phyloP scores from a whole-genome alignment of 106 monocot species.

The Dactylorhiza incarnata region DNA sequence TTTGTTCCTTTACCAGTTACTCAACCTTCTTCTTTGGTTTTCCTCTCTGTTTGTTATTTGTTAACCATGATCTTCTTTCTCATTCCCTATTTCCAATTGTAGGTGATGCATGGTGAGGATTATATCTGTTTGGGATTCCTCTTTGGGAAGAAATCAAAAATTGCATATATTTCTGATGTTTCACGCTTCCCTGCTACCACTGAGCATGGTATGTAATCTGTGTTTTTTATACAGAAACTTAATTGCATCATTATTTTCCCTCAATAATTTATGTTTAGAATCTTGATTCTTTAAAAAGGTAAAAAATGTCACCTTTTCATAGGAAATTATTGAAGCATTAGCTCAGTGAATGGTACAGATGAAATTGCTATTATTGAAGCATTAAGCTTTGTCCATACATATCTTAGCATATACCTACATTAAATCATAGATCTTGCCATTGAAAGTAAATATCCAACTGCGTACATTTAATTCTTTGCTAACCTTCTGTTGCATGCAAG shows the following conservation, averaged over 20 bases:
- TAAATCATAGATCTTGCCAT: too few relatives aligned
- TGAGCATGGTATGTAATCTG: conserved; percentile 51
- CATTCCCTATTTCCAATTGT: conserved; percentile 5
- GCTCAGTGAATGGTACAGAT: background rate
- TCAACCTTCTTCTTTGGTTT: conserved; percentile 13
- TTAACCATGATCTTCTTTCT: conserved; percentile 4
- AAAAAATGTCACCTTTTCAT: background rate
- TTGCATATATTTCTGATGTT: conserved; percentile 96
- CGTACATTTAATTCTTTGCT: too few relatives aligned
- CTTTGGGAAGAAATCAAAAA: conserved; percentile 71
- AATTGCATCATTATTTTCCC: background rate
- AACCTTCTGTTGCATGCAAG: too few relatives aligned
- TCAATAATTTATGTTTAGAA: background rate
- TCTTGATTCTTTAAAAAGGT: background rate
- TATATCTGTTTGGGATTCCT: conserved; percentile 81
- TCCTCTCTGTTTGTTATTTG: background rate
- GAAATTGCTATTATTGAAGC: background rate
- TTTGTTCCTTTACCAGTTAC: conserved; percentile 92
- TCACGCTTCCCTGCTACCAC: conserved; percentile 77
- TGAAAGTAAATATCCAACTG: too few relatives aligned
- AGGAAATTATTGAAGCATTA: background rate
- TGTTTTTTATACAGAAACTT: background rate
- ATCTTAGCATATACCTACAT: too few relatives aligned
- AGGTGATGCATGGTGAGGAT: conserved; percentile 99
- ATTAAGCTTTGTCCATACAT: too few relatives aligned